Base-by-base conservation (phyloP, 768 basidiomycete genomes). In the Lentinula lateritia region DNA sequence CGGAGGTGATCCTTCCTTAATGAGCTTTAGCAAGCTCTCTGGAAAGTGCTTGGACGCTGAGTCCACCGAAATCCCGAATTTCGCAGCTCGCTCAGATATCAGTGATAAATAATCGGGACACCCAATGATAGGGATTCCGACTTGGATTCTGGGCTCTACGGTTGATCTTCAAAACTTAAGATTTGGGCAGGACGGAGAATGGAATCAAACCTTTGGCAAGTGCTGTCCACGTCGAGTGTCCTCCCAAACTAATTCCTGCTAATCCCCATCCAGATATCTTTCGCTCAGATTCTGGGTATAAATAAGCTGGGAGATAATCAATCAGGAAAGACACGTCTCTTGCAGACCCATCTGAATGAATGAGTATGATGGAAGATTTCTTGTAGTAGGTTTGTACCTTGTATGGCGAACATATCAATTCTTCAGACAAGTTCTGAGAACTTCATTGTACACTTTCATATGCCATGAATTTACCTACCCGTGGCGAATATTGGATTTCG, bases 251-350 rank as follows among this genome's bases (percentile, higher is more conserved):
- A 65, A 89, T 79, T 0, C 94, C 94, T 0, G 83, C 80, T 3
- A 89, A 77, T 10, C 85, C 84, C 87, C 89, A 97, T 60, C 84
- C 79, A 6, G 74, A 78, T 41, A 95, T 80, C 13, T 67, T 69
- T 32, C 83, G 78, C 65, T 92, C 86, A 10, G 75, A 84, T 12
- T 73, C 64, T 0, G 93, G 92, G 68, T 88, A 95, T 8, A 95
- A 71, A 68, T 87, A 88, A 0, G 85, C 72, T 0, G 88, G 85
- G 3, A 95, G 77, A 66, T 90, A 87, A 69, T 95, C 92, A 57
- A 94, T 88, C 61, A 95, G 71, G 74, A 89, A 87, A 0, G 89
- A 88, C 6, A 94, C 81, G 67, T 95, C 94, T 41, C 80, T 75
- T 2, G 86, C 84, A 0, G 92, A 88, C 1, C 92, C 92, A 55